These are phyloP conservation scores for Hydnomerulius pinastri DNA, from an alignment of 768 basidiomycete species.

Conservation along the genomic window DNA sequence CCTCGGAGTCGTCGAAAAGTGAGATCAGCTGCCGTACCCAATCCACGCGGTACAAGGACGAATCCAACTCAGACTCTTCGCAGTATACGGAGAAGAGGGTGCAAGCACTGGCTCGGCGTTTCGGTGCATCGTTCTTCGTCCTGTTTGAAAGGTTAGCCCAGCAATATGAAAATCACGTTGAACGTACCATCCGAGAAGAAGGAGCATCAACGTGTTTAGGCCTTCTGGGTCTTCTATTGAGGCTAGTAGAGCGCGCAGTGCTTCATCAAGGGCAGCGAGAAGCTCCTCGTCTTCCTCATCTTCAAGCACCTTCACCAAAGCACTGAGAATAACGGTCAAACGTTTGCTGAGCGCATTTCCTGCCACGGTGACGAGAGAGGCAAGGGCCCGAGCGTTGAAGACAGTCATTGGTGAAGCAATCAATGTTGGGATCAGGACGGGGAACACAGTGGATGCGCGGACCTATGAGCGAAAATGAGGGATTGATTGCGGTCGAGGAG, in stretches of 20 bases:
- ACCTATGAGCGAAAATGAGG: slow-evolving; percentile 51
- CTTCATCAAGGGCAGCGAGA: slow-evolving; percentile 66
- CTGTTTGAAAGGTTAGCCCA: slow-evolving; percentile 39
- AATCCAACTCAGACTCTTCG: slow-evolving; percentile 78
- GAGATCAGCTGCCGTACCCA: slow-evolving; percentile 92
- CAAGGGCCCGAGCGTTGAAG: slow-evolving; percentile 92
- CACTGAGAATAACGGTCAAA: slow-evolving; percentile 72
- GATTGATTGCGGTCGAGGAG: not conserved
- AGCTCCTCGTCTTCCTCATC: slow-evolving; percentile 71
- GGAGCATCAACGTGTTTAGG: slow-evolving; percentile 84
- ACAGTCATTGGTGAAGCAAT: slow-evolving; percentile 88
- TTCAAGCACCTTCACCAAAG: slow-evolving; percentile 80
- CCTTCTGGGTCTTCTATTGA: slow-evolving; percentile 88
- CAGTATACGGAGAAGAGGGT: slow-evolving; percentile 81
- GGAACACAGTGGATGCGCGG: slow-evolving; percentile 94
- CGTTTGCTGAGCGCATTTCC: slow-evolving; percentile 87
- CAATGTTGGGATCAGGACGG: slow-evolving; percentile 91
- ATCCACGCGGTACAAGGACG: slow-evolving; percentile 84
- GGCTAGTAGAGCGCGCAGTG: slow-evolving; percentile 69
- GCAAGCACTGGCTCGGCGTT: slow-evolving; percentile 77
- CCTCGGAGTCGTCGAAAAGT: slow-evolving; percentile 75
- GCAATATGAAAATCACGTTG: not conserved
- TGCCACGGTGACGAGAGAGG: slow-evolving; percentile 90
- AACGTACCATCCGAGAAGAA: slow-evolving; percentile 84
- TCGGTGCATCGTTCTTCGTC: slow-evolving; percentile 75